Evolutionary conservation across 2,329 filamentous ascomycete genomes (phyloP).

Genomic region (Akanthomyces uredinophilus): DNA sequence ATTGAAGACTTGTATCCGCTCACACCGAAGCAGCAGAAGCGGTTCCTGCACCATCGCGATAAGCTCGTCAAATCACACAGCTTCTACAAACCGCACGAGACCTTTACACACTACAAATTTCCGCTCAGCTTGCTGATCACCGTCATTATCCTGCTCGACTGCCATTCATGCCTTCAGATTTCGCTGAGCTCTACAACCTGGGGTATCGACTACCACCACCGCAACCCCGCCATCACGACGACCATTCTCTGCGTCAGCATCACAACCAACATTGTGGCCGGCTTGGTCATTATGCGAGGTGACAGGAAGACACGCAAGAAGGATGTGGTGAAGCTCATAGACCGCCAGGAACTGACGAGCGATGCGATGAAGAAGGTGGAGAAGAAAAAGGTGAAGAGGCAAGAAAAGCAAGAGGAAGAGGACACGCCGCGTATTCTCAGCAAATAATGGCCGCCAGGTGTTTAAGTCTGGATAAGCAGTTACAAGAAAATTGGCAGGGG

Average conservation of each 20-base stretch:
- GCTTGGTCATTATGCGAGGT: constrained; percentile 70
- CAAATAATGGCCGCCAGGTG: not conserved
- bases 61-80: constrained; percentile 80
- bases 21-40: constrained; percentile 59
- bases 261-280: constrained; percentile 69
- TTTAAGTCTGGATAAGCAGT: not conserved
- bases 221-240: constrained; percentile 69
- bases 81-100: constrained; percentile 87
- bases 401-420: constrained; percentile 20
- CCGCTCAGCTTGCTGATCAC: constrained; percentile 68
- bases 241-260: constrained; percentile 77
- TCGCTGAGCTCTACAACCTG: constrained; percentile 73
- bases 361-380: constrained; percentile 47
- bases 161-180: constrained; percentile 75
- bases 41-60: constrained; percentile 68
- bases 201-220: constrained; percentile 65
- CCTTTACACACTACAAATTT: constrained; percentile 74
- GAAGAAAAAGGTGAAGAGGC: constrained; percentile 37
- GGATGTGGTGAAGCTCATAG: constrained; percentile 73
- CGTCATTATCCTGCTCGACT: constrained; percentile 73
- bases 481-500: not conserved
- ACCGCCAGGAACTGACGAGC: constrained; percentile 68
- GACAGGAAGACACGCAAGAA: constrained; percentile 77
- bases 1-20: constrained; percentile 51
- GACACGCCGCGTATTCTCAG: not conserved